Evolutionary conservation across 2,329 filamentous ascomycete species (phyloP), one percentile per base, ranked within the genome.

Genomic region (Colletotrichum tamarilloi): DNA sequence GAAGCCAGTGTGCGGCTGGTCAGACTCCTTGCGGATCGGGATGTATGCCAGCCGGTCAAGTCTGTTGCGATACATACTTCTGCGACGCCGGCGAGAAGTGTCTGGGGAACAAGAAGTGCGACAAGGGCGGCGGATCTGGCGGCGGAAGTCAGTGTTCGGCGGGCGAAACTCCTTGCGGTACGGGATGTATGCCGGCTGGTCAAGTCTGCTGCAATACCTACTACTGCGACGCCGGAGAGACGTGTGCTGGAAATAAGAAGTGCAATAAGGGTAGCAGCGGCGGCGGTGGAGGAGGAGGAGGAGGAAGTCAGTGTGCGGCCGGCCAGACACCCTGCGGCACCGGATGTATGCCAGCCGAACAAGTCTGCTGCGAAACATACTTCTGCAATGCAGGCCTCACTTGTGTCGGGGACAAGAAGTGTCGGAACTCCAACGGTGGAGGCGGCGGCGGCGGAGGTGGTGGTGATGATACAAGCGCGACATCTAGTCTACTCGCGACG

Each of bases 111-210:
- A 24, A 22, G 8, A 64, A 55, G 35, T 74, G 71, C 57, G n/a
- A 4, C 6, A 63, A 53, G 30, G 53, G 56, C 6, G 46, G 53
- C 8, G 74, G 63, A 1, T 55, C 62, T 3, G 68, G 65, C 3
- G 71, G 63, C 4, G 64, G 66, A 58, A 12, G 62, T 3, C 46
- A 62, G 11, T 73, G 71, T 32, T 26, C 14, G 3, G 12, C 60
- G 2, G 62, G 55, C 2, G 24, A 79, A 53, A 76, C 78, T 53
- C 55, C n/a, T 1, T 80, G 79, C 5, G 77, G 74, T 5, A 59
- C 62, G 7, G 78, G 77, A 5, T 80, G 79, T 49, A 81, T 81
- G 78, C 79, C 79, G 9, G 26, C 58, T 8, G 79, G 79, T 7
- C 72, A 74, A 42, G 77, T 79, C 49, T 81, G 79, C 72, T 80